Evolutionary conservation across 345 rosid species (phyloP).

Genomic region (Gossypium thurberi): DNA sequence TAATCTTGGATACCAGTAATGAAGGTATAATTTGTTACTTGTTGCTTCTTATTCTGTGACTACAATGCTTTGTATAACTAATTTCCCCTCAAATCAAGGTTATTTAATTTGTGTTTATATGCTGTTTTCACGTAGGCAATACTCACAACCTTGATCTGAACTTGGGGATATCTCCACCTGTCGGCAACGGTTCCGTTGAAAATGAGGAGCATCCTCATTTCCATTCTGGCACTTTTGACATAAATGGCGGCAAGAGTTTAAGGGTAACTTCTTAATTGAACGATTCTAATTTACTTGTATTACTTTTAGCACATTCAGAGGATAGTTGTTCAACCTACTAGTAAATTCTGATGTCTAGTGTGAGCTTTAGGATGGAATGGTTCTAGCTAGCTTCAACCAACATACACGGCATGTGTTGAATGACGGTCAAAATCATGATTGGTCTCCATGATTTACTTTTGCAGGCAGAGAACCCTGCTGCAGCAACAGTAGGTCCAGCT

Average conservation of each 20-base stretch:
- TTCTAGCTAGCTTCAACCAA: background rate
- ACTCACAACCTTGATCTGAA: conserved; percentile 62
- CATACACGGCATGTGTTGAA: background rate
- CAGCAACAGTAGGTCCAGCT: conserved; percentile 30
- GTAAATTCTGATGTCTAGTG: background rate
- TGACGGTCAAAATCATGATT: background rate
- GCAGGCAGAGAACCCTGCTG: conserved; percentile 42
- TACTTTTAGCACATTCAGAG: background rate
- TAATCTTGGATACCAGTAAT: conserved; percentile 33
- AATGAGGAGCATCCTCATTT: conserved; percentile 33
- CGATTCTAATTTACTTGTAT: conserved; percentile 1
- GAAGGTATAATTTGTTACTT: conserved; percentile 38
- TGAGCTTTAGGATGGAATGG: background rate
- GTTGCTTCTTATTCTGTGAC: background rate
- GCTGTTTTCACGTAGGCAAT: conserved; percentile 25
- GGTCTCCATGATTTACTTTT: conserved; percentile 17
- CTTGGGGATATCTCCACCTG: conserved; percentile 67
- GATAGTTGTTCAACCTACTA: background rate
- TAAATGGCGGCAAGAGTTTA: conserved; percentile 31
- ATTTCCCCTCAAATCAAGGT: background rate
- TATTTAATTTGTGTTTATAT: conserved; percentile 9
- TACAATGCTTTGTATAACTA: background rate
- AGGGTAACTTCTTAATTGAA: conserved; percentile 31
- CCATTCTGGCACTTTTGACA: conserved; percentile 31
- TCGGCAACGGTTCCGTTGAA: conserved; percentile 38